phyloP scores from a whole-genome alignment of 306 rosid genomes.

The Ammopiptanthus mongolicus region DNA sequence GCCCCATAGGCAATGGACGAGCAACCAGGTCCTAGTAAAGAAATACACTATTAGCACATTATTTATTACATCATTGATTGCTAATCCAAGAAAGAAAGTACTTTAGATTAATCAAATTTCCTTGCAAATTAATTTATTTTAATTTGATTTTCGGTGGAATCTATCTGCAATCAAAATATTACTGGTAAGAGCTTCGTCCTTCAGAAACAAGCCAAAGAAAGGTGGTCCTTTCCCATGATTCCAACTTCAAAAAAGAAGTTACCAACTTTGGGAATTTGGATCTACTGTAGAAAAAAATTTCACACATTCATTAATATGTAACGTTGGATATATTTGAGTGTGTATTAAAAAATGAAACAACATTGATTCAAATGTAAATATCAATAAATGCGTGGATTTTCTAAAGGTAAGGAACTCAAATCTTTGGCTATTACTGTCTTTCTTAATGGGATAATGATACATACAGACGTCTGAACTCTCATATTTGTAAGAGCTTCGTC shows the following conservation, averaged over 20 bases:
- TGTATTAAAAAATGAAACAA: too few relatives aligned
- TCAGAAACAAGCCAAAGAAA: neutral
- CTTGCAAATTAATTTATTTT: neutral
- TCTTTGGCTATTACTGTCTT: neutral
- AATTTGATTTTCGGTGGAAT: neutral
- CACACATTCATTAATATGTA: too few relatives aligned
- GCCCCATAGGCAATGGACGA: slow-evolving; percentile 69
- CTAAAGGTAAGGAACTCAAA: too few relatives aligned
- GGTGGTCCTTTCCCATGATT: neutral
- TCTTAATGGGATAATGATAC: neutral
- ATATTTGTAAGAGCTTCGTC: too few relatives aligned
- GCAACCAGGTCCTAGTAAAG: slow-evolving; percentile 74
- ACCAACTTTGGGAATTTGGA: too few relatives aligned
- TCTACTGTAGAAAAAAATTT: too few relatives aligned
- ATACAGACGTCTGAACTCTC: neutral
- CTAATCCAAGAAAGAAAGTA: neutral
- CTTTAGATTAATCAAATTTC: neutral
- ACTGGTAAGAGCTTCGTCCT: neutral
- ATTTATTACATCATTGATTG: neutral
- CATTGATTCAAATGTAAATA: too few relatives aligned
- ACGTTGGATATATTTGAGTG: too few relatives aligned
- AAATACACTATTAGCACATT: neutral
- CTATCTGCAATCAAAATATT: neutral
- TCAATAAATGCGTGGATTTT: too few relatives aligned
- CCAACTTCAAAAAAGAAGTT: too few relatives aligned